phyloP scores from a whole-genome alignment of 331 rosid genomes.

The Quercus tomentella region DNA sequence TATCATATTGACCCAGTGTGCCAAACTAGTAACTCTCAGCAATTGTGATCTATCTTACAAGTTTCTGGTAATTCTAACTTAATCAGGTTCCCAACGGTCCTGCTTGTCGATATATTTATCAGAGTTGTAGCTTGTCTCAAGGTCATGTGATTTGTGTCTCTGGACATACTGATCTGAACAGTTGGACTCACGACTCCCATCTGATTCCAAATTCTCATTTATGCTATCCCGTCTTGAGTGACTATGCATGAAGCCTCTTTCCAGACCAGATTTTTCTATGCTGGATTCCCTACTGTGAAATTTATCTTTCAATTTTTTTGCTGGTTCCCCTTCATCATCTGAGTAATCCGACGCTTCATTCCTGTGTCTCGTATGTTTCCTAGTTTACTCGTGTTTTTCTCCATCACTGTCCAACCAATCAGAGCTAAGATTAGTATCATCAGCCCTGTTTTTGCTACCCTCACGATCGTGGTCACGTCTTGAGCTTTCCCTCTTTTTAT shows the following conservation, averaged over 20 bases:
- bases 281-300: neutral
- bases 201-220: conserved; percentile 4
- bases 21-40: no score
- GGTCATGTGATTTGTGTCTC: neutral
- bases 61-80: neutral
- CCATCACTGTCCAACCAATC: neutral
- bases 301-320: neutral
- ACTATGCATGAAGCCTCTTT: neutral
- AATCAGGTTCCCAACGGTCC: conserved; percentile 29
- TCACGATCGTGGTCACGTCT: neutral
- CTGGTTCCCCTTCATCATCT: neutral
- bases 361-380: neutral
- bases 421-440: neutral
- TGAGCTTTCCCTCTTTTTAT: conserved; percentile 3
- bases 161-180: neutral
- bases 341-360: conserved; percentile 8
- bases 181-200: conserved; percentile 10
- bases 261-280: neutral
- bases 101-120: neutral
- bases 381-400: conserved; percentile 4
- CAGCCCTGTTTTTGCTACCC: neutral
- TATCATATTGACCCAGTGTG: no score
- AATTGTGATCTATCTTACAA: no score
- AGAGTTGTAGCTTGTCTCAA: neutral
- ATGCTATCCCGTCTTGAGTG: neutral